Base-by-base conservation (phyloP, 805 yeast species). In the Yarrowia bubula region DNA sequence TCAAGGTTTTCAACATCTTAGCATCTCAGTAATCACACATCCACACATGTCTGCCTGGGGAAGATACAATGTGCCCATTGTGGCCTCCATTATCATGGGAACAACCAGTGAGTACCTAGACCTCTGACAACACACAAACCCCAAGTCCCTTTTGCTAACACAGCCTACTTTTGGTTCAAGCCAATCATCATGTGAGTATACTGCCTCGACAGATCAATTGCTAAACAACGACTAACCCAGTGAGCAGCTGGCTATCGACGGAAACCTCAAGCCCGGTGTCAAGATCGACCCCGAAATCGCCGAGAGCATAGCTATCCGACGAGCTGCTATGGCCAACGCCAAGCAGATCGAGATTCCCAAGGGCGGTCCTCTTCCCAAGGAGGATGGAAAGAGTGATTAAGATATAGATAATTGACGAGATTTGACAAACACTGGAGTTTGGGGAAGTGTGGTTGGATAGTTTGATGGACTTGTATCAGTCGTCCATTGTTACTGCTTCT, bases 101-200 rank as follows among this genome's bases (percentile, higher is more conserved):
- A 43, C 64, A 14, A 58, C 64, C 51, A 43, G 64, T 58, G 51
- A 43, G 64, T 58, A 43, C 8, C 14, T 10, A 8, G 50, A n/a
- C 28, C 8, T 5, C 41, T 9, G 42, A 31, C 15, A 7, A 4
- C 28, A 7, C 7, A 13, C 11, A 17, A 9, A 3, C 3, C 13
- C 38, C 53, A 9, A 11, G 10, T 9, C 10, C 7, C 13, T 35
- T 35, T n/a, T n/a, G 18, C 64, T 58, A 58, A 58, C 64, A 43
- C 51, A 58, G 64, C 51, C 51, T 58, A 58, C 64, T 58, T 58
- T 22, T 58, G 51, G 51, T 58, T 58, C 51, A 58, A 58, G 51
- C 64, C 64, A 32, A 58, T 58, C 35, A 58, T 58, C 43, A 58
- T 58, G 61, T 55, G 61, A 55, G 61, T 55, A 55, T 33, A 10